Evolutionary conservation across 2,329 filamentous ascomycete genomes (phyloP).

Genomic region (Neurospora sp.): DNA sequence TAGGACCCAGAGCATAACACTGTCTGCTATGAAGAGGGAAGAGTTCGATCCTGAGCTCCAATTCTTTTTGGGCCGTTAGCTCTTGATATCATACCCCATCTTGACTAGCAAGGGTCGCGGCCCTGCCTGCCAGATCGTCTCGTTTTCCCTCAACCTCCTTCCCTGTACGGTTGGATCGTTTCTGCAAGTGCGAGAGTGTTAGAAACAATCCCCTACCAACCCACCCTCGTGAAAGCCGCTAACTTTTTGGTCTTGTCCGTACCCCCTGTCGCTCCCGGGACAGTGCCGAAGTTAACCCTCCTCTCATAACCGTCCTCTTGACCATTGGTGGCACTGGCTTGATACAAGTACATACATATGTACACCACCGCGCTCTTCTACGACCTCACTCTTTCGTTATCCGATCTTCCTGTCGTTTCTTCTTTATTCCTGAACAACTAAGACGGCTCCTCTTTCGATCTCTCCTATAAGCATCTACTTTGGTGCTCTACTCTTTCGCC

Average conservation of each 20-base stretch:
- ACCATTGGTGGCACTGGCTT: conserved; percentile 34
- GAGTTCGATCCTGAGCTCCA: conserved; percentile 6
- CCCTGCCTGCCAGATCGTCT: conserved; percentile 27
- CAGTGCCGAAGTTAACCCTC: conserved; percentile 33
- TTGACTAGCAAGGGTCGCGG: conserved; percentile 17
- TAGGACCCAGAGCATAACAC: conserved; percentile 7
- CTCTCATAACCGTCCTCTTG: conserved; percentile 39
- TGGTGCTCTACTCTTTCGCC: background rate
- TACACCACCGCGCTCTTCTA: conserved; percentile 23
- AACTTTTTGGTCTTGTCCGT: conserved; percentile 21
- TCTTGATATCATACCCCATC: conserved; percentile 16
- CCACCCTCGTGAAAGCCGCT: conserved; percentile 16
- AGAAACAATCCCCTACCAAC: conserved; percentile 18
- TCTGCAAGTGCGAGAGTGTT: conserved; percentile 28
- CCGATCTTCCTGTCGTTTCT: conserved; percentile 21
- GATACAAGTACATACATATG: conserved; percentile 37
- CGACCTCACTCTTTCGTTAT: conserved; percentile 25
- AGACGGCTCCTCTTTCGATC: background rate
- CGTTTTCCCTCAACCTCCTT: conserved; percentile 33
- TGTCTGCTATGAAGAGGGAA: conserved; percentile 5
- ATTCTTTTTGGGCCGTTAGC: conserved; percentile 2
- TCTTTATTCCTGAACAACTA: conserved; percentile 16
- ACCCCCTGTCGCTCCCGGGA: conserved; percentile 23
- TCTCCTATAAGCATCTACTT: background rate
- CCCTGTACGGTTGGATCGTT: conserved; percentile 38